Percentiles rank a stretch among this genome's conserved stretches.
These are phyloP conservation scores for Austroboletus niveus DNA, from an alignment of 1,284 basidiomycete genomes.

Conservation along the genomic window DNA sequence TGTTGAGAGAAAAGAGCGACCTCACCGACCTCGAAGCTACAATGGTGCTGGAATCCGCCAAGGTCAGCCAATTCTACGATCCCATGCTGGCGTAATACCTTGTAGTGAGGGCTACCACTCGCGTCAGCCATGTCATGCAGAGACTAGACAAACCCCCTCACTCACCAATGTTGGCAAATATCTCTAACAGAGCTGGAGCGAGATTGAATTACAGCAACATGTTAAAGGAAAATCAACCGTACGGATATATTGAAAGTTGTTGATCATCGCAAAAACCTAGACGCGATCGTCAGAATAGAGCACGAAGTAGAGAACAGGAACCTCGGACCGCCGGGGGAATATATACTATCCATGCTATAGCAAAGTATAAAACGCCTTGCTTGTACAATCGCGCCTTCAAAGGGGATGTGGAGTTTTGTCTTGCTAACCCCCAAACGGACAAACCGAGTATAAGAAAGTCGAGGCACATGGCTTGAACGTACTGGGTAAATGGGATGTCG, in stretches of 20 bases:
- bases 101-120: constrained; percentile 3
- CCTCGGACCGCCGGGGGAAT: constrained; percentile 9
- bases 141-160: not conserved
- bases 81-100: constrained; percentile 7
- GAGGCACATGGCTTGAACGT: constrained; percentile 8
- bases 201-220: not conserved
- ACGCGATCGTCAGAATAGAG: not conserved
- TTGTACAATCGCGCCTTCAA: constrained; percentile 10
- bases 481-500: not conserved
- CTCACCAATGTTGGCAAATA: constrained; percentile 7
- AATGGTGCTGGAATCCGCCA: constrained; percentile 7
- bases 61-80: not conserved
- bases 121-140: constrained; percentile 4
- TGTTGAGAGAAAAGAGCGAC: constrained; percentile 4
- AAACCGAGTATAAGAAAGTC: constrained; percentile 21
- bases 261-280: constrained; percentile 8
- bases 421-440: constrained; percentile 13
- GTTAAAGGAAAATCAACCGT: not conserved
- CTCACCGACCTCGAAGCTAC: constrained; percentile 14
- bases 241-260: not conserved
- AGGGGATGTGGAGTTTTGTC: constrained; percentile 10
- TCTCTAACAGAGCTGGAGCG: not conserved
- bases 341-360: constrained; percentile 6
- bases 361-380: constrained; percentile 23
- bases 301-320: not conserved